A percentile compares a stretch with the other conserved stretches of the same genome.
These are phyloP conservation scores for Coprinellus aureogranulatus DNA, from an alignment of 768 basidiomycete species.

Conservation along the genomic window DNA sequence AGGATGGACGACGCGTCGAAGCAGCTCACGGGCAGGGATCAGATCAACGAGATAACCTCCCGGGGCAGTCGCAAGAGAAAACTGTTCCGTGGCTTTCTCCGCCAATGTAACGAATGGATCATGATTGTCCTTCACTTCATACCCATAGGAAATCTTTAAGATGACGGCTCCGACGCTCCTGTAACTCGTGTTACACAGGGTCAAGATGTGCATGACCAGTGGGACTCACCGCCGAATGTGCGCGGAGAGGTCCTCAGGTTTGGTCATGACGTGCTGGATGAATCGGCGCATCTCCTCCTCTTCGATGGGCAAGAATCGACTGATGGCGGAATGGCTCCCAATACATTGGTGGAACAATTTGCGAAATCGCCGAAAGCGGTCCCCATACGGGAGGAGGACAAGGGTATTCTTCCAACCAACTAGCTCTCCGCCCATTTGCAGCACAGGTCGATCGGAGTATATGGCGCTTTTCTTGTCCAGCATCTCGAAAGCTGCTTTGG, in stretches of 20 bases:
- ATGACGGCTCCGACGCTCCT: constrained; percentile 55
- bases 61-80: constrained; percentile 51
- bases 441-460: constrained; percentile 65
- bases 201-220: constrained; percentile 5
- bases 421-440: constrained; percentile 54
- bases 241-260: constrained; percentile 43
- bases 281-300: constrained; percentile 49
- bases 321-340: constrained; percentile 41
- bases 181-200: neutral
- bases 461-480: constrained; percentile 65
- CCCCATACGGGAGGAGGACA: constrained; percentile 55
- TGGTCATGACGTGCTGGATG: constrained; percentile 44
- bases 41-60: constrained; percentile 53
- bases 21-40: constrained; percentile 42
- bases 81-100: constrained; percentile 53
- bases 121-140: constrained; percentile 46
- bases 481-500: constrained; percentile 50
- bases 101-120: constrained; percentile 55
- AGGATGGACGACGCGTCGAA: constrained; percentile 2
- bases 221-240: constrained; percentile 48
- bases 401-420: constrained; percentile 58
- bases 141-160: constrained; percentile 53
- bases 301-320: constrained; percentile 41
- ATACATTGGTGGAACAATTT: constrained; percentile 52
- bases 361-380: constrained; percentile 53